Evolutionary conservation across 371 early-diverging fungal genomes (phyloP).

Genomic region (Rozella allomycis): DNA sequence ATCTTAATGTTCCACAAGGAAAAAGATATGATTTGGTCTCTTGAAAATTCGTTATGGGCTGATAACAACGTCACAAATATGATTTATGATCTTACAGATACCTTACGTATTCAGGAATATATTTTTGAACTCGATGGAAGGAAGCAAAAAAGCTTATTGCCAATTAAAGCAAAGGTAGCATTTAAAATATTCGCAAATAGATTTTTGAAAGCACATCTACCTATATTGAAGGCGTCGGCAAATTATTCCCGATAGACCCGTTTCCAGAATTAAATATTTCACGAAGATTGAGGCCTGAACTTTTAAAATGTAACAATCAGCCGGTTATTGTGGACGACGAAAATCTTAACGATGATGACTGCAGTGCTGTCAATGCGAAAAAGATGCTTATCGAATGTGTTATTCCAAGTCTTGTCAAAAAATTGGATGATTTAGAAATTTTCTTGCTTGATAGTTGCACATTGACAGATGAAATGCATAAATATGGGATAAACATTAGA

Average conservation of each 20-base stretch:
- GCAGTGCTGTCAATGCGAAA: slow-evolving; percentile 10
- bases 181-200: too few species aligned
- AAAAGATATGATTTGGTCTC: too few species aligned
- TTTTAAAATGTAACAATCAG: slow-evolving; percentile 11
- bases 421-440: slow-evolving; percentile 17
- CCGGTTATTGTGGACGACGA: slow-evolving; percentile 1
- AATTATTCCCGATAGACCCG: background rate
- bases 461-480: slow-evolving; percentile 12
- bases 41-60: too few species aligned
- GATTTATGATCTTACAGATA: too few species aligned
- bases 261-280: slow-evolving; percentile 1
- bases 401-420: slow-evolving; percentile 17
- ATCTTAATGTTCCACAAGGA: too few species aligned
- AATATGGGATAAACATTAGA: slow-evolving; percentile 20
- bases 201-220: background rate
- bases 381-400: slow-evolving; percentile 13
- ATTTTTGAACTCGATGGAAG: too few species aligned
- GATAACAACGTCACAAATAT: too few species aligned
- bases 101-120: too few species aligned
- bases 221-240: slow-evolving; percentile 3
- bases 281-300: slow-evolving; percentile 20
- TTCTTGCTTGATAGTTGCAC: slow-evolving; percentile 14
- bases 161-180: too few species aligned
- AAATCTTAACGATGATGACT: slow-evolving; percentile 13
- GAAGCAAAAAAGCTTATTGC: too few species aligned